Conservation (phyloP, 805 yeast species). For the Cyberlindnera mississippiensis region DNA sequence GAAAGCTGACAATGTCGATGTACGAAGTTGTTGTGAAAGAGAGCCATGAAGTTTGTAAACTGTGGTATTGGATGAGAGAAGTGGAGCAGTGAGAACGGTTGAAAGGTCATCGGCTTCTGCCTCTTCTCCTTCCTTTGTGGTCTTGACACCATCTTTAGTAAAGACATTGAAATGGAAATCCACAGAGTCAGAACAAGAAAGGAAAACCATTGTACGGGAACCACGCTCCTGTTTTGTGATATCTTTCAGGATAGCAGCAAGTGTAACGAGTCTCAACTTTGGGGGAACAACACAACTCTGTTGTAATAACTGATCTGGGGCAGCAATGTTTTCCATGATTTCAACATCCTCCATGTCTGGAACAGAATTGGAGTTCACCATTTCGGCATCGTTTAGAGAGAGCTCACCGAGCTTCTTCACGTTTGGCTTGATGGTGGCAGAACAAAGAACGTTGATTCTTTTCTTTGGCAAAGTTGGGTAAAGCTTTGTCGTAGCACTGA, state of each 20-base stretch:
- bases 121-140: slow-evolving; percentile 28
- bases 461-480: slow-evolving; percentile 61
- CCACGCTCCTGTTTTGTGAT: slow-evolving; percentile 35
- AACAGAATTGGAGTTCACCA: slow-evolving; percentile 42
- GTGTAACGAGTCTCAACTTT: slow-evolving; percentile 78
- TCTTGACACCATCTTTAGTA: slow-evolving; percentile 48
- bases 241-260: slow-evolving; percentile 61
- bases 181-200: slow-evolving; percentile 95
- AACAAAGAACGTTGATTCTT: slow-evolving; percentile 80
- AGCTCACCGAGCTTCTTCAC: slow-evolving; percentile 80
- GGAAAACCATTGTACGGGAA: slow-evolving; percentile 72
- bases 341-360: slow-evolving; percentile 28
- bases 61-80: slow-evolving; percentile 40
- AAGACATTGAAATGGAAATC: slow-evolving; percentile 84
- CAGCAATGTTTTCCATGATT: slow-evolving; percentile 37
- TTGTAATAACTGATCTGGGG: slow-evolving; percentile 90
- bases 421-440: slow-evolving; percentile 85
- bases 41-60: slow-evolving; percentile 86
- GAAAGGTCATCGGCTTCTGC: slow-evolving; percentile 28
- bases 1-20: slow-evolving; percentile 54
- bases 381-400: slow-evolving; percentile 67
- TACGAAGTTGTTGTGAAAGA: slow-evolving; percentile 76
- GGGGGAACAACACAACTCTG: slow-evolving; percentile 86
- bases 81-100: slow-evolving; percentile 52
- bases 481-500: slow-evolving; percentile 33